These are phyloP conservation scores for Talaromyces marneffei DNA, from an alignment of 2,329 filamentous ascomycete species.

Conservation along the genomic window DNA sequence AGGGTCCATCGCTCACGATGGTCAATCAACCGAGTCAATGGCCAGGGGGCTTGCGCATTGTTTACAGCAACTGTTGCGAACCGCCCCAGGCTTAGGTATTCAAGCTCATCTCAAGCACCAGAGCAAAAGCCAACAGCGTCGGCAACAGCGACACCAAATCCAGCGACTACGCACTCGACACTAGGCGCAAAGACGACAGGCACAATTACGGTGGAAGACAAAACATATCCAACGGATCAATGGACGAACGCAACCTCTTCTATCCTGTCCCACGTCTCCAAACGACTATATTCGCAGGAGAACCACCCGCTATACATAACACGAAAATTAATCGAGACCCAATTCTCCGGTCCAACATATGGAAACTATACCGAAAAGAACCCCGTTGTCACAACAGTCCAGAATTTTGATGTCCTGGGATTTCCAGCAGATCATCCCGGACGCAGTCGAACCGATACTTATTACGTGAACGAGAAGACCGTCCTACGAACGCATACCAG, in stretches of 20 bases:
- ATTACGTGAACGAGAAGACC: conserved; percentile 81
- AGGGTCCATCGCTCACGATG: conserved; percentile 32
- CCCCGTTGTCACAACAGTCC: conserved; percentile 73
- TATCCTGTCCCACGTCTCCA: conserved; percentile 67
- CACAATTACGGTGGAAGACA: conserved; percentile 55
- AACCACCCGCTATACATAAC: conserved; percentile 90
- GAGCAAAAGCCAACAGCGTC: conserved; percentile 16
- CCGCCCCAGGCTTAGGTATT: conserved; percentile 13
- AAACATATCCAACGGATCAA: conserved; percentile 60
- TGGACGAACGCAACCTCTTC: conserved; percentile 81
- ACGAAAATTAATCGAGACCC: conserved; percentile 82
- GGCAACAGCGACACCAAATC: background rate
- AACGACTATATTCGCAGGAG: conserved; percentile 79
- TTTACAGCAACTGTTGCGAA: background rate
- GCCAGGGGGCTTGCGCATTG: background rate
- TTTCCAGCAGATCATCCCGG: conserved; percentile 86
- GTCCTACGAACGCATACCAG: conserved; percentile 90
- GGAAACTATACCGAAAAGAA: conserved; percentile 71
- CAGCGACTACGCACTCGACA: background rate
- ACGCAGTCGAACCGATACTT: conserved; percentile 81
- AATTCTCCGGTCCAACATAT: conserved; percentile 69
- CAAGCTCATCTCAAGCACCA: conserved; percentile 28
- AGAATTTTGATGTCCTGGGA: conserved; percentile 96
- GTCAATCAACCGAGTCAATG: conserved; percentile 19
- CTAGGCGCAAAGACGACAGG: background rate